Evolutionary conservation across 371 early-diverging fungal genomes (phyloP), one percentile per base, ranked within the genome.

Genomic region (Batkoa obscura): DNA sequence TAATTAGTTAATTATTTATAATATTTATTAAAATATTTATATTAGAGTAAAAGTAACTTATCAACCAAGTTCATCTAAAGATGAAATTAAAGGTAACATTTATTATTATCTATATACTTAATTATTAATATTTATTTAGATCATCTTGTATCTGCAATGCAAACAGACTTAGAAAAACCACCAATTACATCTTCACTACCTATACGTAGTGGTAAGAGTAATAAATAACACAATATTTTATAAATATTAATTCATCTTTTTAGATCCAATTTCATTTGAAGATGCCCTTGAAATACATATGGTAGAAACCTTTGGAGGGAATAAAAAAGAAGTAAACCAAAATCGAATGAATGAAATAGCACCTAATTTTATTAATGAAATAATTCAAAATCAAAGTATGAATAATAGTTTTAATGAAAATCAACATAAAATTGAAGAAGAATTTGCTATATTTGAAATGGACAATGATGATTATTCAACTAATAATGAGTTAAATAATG

Each of bases 231-330:
- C 1, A n/a, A 5, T 15, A 10, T 13, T 45, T 45, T 10, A 5
- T 35, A 50, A 50, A 33, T 50, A 17, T 47, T 13, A 13, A 17
- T 30, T 13, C 17, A 50, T 50, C 8, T 50, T 12, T 33, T 35
- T 50, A 50, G 53, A 53, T 30, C 39, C 38, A 34, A 8, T 53
- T 4, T 53, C 53, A 3, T 53, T 53, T 41, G 53, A 53, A 39
- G 53, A 53, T 53, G 53, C 53, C 9, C 30, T 15, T 10, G 53
- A 53, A 31, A 53, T 53, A 10, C 53, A 34, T 41, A 13, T 53
- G 9, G 53, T 50, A 10, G 32, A 50, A 12, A 17, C 51, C 4
- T 13, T 35, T 30, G 10, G 51, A 36, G 23, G 41, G 8, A 41
- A 41, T n/a, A 8, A 41, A 41, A 8, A 10, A n/a, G n/a, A n/a